Evolutionary conservation across 176 grass and related monocot genomes (phyloP).

Genomic region (Ensete ventricosum): DNA sequence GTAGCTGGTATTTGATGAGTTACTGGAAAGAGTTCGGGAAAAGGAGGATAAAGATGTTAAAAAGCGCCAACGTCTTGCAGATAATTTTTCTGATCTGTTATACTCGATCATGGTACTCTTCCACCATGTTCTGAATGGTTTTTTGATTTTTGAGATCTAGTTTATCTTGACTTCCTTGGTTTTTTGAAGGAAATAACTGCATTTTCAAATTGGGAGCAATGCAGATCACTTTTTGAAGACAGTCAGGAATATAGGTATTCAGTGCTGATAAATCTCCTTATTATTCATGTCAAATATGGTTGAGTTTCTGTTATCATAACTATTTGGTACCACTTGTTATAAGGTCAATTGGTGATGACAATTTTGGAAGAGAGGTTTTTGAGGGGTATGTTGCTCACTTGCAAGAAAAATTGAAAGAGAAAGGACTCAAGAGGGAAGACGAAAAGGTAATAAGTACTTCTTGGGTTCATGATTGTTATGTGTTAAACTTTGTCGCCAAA

Average conservation of each 20-base stretch:
- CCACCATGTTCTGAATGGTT: too few species aligned
- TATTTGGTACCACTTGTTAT: background rate
- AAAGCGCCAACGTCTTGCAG: constrained; percentile 74
- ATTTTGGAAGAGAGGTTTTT: constrained; percentile 67
- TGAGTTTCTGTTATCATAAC: background rate
- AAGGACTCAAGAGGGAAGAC: constrained; percentile 83
- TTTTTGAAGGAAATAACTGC: constrained; percentile 65
- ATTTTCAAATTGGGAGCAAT: constrained; percentile 79
- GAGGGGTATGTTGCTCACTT: constrained; percentile 67
- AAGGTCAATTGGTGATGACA: constrained; percentile 60
- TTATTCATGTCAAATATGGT: background rate
- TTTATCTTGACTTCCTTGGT: constrained; percentile 4
- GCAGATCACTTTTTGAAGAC: constrained; percentile 57
- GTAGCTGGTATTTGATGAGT: constrained; percentile 86
- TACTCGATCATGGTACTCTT: constrained; percentile 73
- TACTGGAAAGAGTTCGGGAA: constrained; percentile 77
- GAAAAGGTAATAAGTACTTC: constrained; percentile 53
- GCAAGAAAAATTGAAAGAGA: constrained; percentile 89
- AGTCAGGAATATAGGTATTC: constrained; percentile 71
- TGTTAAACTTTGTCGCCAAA: background rate
- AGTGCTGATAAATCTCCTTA: background rate
- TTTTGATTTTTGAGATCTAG: background rate
- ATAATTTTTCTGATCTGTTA: constrained; percentile 84
- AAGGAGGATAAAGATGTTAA: constrained; percentile 89
- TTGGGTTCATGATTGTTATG: background rate